Conservation (phyloP, 2,329 filamentous ascomycete species). For the Cercospora sp. region DNA sequence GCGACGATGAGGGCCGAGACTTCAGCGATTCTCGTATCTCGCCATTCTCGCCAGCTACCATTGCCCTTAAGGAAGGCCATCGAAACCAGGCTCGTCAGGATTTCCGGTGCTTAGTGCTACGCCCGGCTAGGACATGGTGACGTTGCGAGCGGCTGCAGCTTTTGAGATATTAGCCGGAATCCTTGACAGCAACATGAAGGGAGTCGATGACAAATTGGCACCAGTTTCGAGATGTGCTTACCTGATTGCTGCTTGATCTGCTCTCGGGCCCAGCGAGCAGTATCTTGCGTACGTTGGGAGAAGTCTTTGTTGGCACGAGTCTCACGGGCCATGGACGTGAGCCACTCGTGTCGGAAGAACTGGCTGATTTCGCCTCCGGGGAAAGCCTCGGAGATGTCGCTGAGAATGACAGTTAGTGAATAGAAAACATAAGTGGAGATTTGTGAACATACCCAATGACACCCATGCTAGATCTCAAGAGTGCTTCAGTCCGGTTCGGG, state of each 20-base stretch:
- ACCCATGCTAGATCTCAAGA: slow-evolving; percentile 94
- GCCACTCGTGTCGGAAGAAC: slow-evolving; percentile 87
- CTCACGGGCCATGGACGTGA: slow-evolving; percentile 86
- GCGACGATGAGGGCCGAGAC: neutral
- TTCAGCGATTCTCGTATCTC: neutral
- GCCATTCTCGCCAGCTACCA: neutral
- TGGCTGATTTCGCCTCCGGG: slow-evolving; percentile 82
- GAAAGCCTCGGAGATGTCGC: slow-evolving; percentile 91
- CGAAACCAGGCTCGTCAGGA: neutral
- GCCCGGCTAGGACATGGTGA: slow-evolving; percentile 17
- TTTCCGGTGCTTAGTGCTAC: neutral
- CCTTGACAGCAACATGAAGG: neutral
- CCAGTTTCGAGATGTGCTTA: slow-evolving; percentile 24
- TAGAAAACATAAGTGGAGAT: slow-evolving; percentile 4
- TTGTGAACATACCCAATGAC: slow-evolving; percentile 76
- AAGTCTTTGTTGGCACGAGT: slow-evolving; percentile 88
- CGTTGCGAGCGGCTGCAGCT: slow-evolving; percentile 16
- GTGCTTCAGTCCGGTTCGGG: slow-evolving; percentile 82
- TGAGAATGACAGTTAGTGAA: slow-evolving; percentile 48
- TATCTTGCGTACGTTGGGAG: slow-evolving; percentile 80
- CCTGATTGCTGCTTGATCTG: slow-evolving; percentile 84
- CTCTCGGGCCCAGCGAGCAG: slow-evolving; percentile 94
- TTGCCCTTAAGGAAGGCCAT: neutral
- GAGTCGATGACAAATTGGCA: neutral
- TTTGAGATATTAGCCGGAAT: slow-evolving; percentile 7